Evolutionary conservation across 371 early-diverging fungal genomes (phyloP).

Genomic region (Thermomucor indicae-seudaticae): DNA sequence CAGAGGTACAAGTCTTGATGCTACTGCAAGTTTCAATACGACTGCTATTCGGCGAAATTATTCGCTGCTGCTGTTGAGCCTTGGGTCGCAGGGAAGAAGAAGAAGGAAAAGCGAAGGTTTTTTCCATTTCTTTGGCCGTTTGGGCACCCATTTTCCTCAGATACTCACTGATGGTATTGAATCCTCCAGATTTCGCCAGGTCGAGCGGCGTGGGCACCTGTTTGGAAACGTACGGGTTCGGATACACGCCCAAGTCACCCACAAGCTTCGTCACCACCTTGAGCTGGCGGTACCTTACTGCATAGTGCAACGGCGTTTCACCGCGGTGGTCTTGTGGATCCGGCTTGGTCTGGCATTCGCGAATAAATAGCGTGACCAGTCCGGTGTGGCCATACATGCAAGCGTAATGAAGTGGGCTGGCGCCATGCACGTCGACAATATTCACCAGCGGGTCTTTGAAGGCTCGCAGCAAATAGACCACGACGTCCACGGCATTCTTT

Average conservation of each 20-base stretch:
- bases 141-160: constrained; percentile 28
- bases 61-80: too few relatives aligned
- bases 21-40: too few relatives aligned
- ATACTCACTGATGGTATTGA: constrained; percentile 22
- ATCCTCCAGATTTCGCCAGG: constrained; percentile 27
- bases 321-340: constrained; percentile 27
- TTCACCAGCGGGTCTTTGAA: constrained; percentile 18
- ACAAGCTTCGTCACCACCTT: constrained; percentile 24
- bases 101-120: too few relatives aligned
- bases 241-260: constrained; percentile 29
- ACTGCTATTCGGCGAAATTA: too few relatives aligned
- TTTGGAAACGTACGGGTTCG: constrained; percentile 32
- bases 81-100: too few relatives aligned
- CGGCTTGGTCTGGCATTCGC: constrained; percentile 15
- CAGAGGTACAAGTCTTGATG: too few relatives aligned
- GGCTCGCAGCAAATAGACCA: constrained; percentile 15
- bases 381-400: constrained; percentile 27
- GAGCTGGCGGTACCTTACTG: constrained; percentile 25
- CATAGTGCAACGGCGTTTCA: constrained; percentile 43
- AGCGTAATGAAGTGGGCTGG: constrained; percentile 46
- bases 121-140: constrained; percentile 40
- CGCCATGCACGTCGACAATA: constrained; percentile 24
- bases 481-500: constrained; percentile 23
- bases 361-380: constrained; percentile 18
- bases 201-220: constrained; percentile 36